Conservation (phyloP, 441 rosid genomes). For the Sinapis alba region DNA sequence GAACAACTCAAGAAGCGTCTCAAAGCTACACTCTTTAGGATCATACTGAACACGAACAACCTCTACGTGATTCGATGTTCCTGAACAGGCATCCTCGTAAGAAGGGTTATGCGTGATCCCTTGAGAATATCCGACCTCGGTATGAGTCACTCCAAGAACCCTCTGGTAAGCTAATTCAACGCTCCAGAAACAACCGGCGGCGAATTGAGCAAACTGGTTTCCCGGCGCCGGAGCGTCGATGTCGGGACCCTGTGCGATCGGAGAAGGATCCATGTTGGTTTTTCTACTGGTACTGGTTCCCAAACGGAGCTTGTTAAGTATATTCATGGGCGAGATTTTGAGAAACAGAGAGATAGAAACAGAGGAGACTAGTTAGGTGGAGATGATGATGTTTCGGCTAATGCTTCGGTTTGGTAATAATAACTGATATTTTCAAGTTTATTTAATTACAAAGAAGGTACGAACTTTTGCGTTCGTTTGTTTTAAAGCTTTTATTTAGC, state of each 20-base stretch:
- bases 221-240: slow-evolving; percentile 72
- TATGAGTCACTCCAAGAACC: slow-evolving; percentile 66
- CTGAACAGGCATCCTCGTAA: slow-evolving; percentile 75
- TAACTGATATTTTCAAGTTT: too few relatives aligned
- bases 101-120: slow-evolving; percentile 63
- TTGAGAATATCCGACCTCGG: slow-evolving; percentile 80
- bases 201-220: slow-evolving; percentile 73
- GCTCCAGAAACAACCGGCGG: slow-evolving; percentile 96
- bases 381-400: background rate
- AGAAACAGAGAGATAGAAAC: slow-evolving; percentile 26
- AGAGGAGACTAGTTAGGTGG: slow-evolving; percentile 28
- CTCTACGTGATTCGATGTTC: slow-evolving; percentile 68
- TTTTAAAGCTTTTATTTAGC: background rate
- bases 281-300: slow-evolving; percentile 58
- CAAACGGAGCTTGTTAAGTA: slow-evolving; percentile 81
- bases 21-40: slow-evolving; percentile 70
- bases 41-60: slow-evolving; percentile 90
- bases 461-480: background rate
- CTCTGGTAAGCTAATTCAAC: slow-evolving; percentile 87
- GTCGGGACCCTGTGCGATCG: slow-evolving; percentile 71
- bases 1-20: slow-evolving; percentile 68
- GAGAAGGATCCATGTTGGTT: slow-evolving; percentile 52
- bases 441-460: background rate
- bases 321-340: slow-evolving; percentile 59
- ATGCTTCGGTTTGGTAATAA: too few relatives aligned